phyloP scores from a whole-genome alignment of 202 grass and related monocot species.

The Thinopyrum obtusiflorum region DNA sequence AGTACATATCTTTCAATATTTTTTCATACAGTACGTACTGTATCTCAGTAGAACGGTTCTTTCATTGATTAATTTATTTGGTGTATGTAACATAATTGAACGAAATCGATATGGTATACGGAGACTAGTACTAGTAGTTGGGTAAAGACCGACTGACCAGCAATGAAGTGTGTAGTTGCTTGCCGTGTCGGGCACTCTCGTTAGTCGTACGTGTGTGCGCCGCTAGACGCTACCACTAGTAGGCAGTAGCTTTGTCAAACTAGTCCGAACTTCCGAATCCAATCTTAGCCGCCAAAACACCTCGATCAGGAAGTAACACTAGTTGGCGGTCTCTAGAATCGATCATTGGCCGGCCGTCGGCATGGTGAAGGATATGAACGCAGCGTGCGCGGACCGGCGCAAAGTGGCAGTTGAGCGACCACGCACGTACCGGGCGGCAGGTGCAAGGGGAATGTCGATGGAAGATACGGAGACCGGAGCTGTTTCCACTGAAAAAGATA shows the following conservation, averaged over 20 bases:
- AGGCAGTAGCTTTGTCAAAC: neutral
- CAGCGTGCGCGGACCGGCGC: neutral
- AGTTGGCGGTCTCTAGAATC: neutral
- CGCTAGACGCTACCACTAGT: neutral
- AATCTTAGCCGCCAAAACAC: neutral
- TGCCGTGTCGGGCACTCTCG: slow-evolving; percentile 5
- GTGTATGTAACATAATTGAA: neutral
- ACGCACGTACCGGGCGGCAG: neutral
- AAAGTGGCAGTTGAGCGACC: neutral
- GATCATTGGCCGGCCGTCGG: neutral
- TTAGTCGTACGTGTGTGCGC: neutral
- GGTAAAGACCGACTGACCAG: neutral
- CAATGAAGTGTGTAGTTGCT: neutral
- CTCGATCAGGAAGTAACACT: neutral
- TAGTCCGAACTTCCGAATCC: neutral
- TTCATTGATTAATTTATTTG: slow-evolving; percentile 5
- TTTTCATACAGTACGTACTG: neutral
- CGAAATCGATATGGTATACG: neutral
- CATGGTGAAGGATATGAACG: neutral
- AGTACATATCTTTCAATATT: neutral
- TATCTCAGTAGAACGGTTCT: slow-evolving; percentile 5
- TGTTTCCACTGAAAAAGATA: neutral
- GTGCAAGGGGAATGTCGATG: neutral
- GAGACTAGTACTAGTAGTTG: neutral
- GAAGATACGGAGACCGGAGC: neutral